Conservation (phyloP, 2,329 filamentous ascomycete genomes). For the Escovopsis sp. region DNA sequence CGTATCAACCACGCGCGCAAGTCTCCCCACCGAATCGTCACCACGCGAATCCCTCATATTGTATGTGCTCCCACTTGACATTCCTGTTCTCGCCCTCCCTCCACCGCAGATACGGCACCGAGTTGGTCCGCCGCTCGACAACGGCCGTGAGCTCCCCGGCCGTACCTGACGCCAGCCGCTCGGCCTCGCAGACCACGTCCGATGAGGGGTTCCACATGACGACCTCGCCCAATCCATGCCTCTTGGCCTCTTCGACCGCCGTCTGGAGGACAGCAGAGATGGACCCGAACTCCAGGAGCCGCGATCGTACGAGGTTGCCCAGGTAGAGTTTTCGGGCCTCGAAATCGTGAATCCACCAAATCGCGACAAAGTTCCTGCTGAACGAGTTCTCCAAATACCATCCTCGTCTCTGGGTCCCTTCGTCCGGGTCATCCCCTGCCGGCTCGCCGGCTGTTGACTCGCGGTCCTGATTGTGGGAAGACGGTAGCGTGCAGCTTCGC, state of each 20-base stretch:
- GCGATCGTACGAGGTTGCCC: constrained; percentile 7
- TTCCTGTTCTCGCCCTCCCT: constrained; percentile 13
- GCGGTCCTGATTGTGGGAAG: too few species aligned
- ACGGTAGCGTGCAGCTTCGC: neutral
- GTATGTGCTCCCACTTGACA: constrained; percentile 14
- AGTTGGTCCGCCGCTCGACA: constrained; percentile 17
- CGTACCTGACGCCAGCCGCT: constrained; percentile 14
- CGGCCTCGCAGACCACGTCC: constrained; percentile 7
- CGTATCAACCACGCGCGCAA: too few species aligned
- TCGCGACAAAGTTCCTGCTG: constrained; percentile 11
- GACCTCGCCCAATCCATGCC: constrained; percentile 18
- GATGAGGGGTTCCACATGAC: constrained; percentile 22
- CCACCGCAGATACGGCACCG: constrained; percentile 22
- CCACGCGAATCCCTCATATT: constrained; percentile 14
- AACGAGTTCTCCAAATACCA: too few species aligned
- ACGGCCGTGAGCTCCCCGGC: constrained; percentile 22
- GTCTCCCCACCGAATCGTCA: too few species aligned
- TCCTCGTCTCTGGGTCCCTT: constrained; percentile 4
- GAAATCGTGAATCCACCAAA: constrained; percentile 24
- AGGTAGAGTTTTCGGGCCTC: constrained; percentile 9
- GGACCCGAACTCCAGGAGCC: constrained; percentile 16
- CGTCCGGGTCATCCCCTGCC: neutral
- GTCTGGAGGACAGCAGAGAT: too few species aligned
- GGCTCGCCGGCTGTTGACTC: constrained; percentile 9
- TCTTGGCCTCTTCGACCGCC: constrained; percentile 17